Conservation (phyloP, 495 filamentous ascomycete species). For the Diplogelasinospora grovesii region DNA sequence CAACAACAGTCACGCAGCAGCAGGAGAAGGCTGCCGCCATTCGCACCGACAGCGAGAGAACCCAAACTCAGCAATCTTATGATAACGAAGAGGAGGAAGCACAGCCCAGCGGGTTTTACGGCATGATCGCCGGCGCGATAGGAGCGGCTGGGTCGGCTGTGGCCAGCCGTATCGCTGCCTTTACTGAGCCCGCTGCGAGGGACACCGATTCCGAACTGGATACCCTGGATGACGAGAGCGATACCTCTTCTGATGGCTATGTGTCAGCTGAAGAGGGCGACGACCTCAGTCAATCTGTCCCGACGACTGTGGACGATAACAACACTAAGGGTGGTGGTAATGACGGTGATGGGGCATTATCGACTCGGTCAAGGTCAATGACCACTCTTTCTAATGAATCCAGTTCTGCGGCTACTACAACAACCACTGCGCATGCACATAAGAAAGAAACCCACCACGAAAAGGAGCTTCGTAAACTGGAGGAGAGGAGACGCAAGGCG, state of each 20-base stretch:
- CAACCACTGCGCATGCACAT: slow-evolving; percentile 10
- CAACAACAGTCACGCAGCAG: too few relatives aligned
- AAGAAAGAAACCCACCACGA: slow-evolving; percentile 43
- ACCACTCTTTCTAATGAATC: too few relatives aligned
- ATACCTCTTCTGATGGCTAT: slow-evolving; percentile 39
- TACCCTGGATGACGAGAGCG: slow-evolving; percentile 12
- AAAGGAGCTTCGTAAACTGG: slow-evolving; percentile 68
- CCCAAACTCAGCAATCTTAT: too few relatives aligned
- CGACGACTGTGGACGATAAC: too few relatives aligned
- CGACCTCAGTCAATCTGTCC: too few relatives aligned
- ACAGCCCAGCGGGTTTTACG: slow-evolving; percentile 44
- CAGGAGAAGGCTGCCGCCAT: too few relatives aligned
- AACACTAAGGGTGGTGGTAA: too few relatives aligned
- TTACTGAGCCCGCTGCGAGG: slow-evolving; percentile 20
- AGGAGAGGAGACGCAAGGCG: slow-evolving; percentile 60
- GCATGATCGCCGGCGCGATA: slow-evolving; percentile 42
- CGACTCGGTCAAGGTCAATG: too few relatives aligned
- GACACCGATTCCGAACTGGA: slow-evolving; percentile 26
- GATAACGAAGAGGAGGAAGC: slow-evolving; percentile 18
- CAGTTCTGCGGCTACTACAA: too few relatives aligned
- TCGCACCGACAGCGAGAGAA: too few relatives aligned
- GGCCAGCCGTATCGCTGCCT: slow-evolving; percentile 27
- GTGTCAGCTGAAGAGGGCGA: slow-evolving; percentile 33
- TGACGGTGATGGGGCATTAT: too few relatives aligned
- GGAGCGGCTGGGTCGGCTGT: slow-evolving; percentile 37